A percentile compares a stretch with the other conserved stretches of the same genome.
phyloP scores from a whole-genome alignment of 2,329 filamentous ascomycete species.

The Hypoxylon sp. region DNA sequence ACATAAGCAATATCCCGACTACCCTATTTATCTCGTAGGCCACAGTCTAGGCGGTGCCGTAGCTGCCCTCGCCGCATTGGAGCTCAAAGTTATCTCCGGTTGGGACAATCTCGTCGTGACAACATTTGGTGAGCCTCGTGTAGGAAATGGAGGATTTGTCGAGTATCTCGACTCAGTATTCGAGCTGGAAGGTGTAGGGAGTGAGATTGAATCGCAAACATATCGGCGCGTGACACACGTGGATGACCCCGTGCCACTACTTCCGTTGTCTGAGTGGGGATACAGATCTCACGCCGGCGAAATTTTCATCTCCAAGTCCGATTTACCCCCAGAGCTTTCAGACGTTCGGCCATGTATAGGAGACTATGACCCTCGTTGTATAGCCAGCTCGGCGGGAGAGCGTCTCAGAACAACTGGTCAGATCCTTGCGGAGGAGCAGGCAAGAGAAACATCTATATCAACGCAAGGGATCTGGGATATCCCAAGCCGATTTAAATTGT shows the following conservation, averaged over 20 bases:
- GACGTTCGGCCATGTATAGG: slow-evolving; percentile 80
- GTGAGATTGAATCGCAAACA: slow-evolving; percentile 46
- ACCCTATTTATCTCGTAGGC: slow-evolving; percentile 81
- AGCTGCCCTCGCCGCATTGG: slow-evolving; percentile 84
- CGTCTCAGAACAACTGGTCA: slow-evolving; percentile 36
- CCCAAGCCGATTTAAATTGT: slow-evolving; percentile 74
- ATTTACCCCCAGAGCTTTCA: slow-evolving; percentile 70
- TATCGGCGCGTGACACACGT: slow-evolving; percentile 87
- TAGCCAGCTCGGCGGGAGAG: slow-evolving; percentile 64
- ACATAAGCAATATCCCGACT: slow-evolving; percentile 69
- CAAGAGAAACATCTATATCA: slow-evolving; percentile 36
- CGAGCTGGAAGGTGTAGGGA: slow-evolving; percentile 48
- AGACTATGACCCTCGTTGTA: slow-evolving; percentile 75
- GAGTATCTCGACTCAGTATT: slow-evolving; percentile 65
- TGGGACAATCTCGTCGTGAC: slow-evolving; percentile 80
- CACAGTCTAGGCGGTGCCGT: slow-evolving; percentile 95
- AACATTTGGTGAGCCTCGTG: slow-evolving; percentile 88
- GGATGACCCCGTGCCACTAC: slow-evolving; percentile 86
- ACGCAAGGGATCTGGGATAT: slow-evolving; percentile 63
- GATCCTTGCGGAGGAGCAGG: slow-evolving; percentile 36
- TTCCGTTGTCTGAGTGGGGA: slow-evolving; percentile 88
- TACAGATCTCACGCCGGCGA: slow-evolving; percentile 87
- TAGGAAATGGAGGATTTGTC: slow-evolving; percentile 66
- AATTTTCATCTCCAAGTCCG: slow-evolving; percentile 79
- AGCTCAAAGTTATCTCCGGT: slow-evolving; percentile 75